A percentile compares a stretch with the other conserved stretches of the same genome.
These are phyloP conservation scores for Puccinia hordei DNA, from an alignment of 1,284 basidiomycete species.

Conservation along the genomic window DNA sequence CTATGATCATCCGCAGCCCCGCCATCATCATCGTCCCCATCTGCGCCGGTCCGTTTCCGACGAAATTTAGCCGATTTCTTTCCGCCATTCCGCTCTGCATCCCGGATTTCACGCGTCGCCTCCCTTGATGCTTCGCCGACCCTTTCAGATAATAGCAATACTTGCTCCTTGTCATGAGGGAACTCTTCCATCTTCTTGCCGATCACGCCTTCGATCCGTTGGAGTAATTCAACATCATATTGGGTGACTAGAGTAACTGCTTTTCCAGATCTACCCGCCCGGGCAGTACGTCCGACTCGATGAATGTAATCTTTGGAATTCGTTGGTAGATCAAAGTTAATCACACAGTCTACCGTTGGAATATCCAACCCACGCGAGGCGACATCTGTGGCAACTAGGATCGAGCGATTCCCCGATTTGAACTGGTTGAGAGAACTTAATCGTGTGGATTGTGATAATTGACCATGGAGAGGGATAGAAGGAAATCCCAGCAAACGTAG, in stretches of 20 bases:
- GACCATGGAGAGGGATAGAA: slow-evolving; percentile 93
- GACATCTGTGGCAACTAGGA: slow-evolving; percentile 94
- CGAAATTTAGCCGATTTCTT: slow-evolving; percentile 55
- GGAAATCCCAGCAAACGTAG: slow-evolving; percentile 88
- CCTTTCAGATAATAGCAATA: slow-evolving; percentile 82
- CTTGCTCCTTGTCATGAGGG: slow-evolving; percentile 85
- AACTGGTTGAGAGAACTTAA: slow-evolving; percentile 95
- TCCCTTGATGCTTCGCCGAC: slow-evolving; percentile 85
- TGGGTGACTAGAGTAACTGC: slow-evolving; percentile 95
- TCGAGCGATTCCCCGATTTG: slow-evolving; percentile 85
- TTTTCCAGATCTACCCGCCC: slow-evolving; percentile 92
- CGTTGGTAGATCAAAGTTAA: slow-evolving; percentile 97
- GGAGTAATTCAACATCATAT: slow-evolving; percentile 95
- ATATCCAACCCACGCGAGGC: slow-evolving; percentile 97
- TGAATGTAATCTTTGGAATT: slow-evolving; percentile 99
- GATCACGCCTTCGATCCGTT: slow-evolving; percentile 67
- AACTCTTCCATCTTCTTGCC: slow-evolving; percentile 91
- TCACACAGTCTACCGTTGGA: slow-evolving; percentile 90
- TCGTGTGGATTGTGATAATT: slow-evolving; percentile 88
- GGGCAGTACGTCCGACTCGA: slow-evolving; percentile 93
- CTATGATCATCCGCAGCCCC: slow-evolving; percentile 66
- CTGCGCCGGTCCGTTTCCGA: slow-evolving; percentile 64
- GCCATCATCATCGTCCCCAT: slow-evolving; percentile 58
- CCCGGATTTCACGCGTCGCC: slow-evolving; percentile 77
- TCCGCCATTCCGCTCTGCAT: slow-evolving; percentile 55